Evolutionary conservation across 164 flowering plant species (phyloP).

Genomic region (Macadamia integrifolia): DNA sequence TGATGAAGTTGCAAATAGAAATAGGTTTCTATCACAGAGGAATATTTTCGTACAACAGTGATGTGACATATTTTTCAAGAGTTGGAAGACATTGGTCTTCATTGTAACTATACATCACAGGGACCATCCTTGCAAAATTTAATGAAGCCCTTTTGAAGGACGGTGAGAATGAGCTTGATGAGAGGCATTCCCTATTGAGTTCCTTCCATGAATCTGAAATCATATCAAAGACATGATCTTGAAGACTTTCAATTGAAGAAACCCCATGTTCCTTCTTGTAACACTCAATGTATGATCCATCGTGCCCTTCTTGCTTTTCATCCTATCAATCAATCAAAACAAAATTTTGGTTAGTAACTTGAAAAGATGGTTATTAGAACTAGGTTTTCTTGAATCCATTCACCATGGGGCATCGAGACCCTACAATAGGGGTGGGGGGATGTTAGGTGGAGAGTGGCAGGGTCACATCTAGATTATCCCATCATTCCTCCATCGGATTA

Average conservation of each 20-base stretch:
- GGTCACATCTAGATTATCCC: too few relatives aligned
- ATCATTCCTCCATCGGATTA: too few relatives aligned
- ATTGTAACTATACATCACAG: conserved; percentile 36
- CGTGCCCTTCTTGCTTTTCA: conserved; percentile 36
- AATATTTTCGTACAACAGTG: conserved; percentile 9
- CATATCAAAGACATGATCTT: conserved; percentile 19
- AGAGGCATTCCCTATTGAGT: conserved; percentile 30
- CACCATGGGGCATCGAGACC: too few relatives aligned
- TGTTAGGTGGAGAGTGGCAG: too few relatives aligned
- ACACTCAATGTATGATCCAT: conserved; percentile 38
- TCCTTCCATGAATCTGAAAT: conserved; percentile 40
- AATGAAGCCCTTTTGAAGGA: conserved; percentile 22
- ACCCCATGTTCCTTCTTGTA: conserved; percentile 30
- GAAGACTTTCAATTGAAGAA: conserved; percentile 14
- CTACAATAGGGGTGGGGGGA: too few relatives aligned
- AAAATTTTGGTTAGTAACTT: not conserved
- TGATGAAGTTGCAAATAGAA: too few relatives aligned
- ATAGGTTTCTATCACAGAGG: not conserved
- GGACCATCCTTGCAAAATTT: conserved; percentile 39
- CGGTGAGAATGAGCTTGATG: conserved; percentile 22
- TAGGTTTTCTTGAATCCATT: too few relatives aligned
- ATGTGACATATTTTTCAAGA: conserved; percentile 25
- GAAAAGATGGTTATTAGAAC: too few relatives aligned
- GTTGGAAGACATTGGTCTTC: conserved; percentile 28
- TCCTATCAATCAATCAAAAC: not conserved